Evolutionary conservation across 2,329 filamentous ascomycete species (phyloP).

Genomic region (Botrytis paeoniae): DNA sequence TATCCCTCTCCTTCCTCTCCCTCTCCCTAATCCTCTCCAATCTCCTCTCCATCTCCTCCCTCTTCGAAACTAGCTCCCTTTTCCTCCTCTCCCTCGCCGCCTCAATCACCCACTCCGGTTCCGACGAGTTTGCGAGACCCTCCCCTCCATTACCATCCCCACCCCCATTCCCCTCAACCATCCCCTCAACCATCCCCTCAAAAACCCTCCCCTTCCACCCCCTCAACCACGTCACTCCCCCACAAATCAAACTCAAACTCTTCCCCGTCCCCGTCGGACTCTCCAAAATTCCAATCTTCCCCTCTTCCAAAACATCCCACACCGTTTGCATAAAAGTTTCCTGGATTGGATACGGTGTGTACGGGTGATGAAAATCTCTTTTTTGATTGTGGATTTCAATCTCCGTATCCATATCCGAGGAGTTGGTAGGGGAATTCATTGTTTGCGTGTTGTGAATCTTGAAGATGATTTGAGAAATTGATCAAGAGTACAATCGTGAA

Average conservation of each 20-base stretch:
- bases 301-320: conserved; percentile 63
- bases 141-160: conserved; percentile 18
- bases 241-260: conserved; percentile 70
- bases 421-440: background rate
- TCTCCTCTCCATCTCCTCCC: conserved; percentile 57
- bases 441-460: background rate
- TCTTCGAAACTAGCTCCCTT: conserved; percentile 52
- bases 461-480: background rate
- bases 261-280: conserved; percentile 71
- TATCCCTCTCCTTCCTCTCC: conserved; percentile 53
- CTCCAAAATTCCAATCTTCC: conserved; percentile 69
- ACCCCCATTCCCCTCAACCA: conserved; percentile 46
- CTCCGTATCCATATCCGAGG: background rate
- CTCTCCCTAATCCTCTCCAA: conserved; percentile 55
- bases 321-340: conserved; percentile 67
- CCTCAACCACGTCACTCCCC: conserved; percentile 68
- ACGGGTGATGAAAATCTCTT: conserved; percentile 65
- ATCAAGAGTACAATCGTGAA: background rate
- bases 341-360: conserved; percentile 68
- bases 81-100: conserved; percentile 56
- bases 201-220: conserved; percentile 53
- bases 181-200: conserved; percentile 54
- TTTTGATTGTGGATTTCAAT: background rate
- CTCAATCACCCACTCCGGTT: conserved; percentile 68
- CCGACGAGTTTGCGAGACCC: conserved; percentile 46